These are phyloP conservation scores for Xylariales sp. DNA, from an alignment of 2,329 filamentous ascomycete genomes.

Conservation along the genomic window DNA sequence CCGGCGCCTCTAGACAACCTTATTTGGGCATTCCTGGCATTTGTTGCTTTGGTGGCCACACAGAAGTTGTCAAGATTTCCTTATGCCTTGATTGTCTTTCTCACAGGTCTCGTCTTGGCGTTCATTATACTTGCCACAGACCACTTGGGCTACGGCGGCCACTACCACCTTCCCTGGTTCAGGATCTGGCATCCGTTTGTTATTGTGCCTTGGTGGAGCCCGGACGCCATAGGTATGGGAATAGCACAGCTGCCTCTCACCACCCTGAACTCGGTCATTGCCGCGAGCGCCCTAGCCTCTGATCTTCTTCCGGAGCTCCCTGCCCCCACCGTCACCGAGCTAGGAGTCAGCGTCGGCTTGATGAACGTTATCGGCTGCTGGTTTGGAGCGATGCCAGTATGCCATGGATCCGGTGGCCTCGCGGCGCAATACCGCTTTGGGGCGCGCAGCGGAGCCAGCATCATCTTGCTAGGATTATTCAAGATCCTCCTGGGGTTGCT, in stretches of 20 bases:
- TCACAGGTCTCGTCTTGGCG: slow-evolving; percentile 64
- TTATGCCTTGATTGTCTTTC: slow-evolving; percentile 71
- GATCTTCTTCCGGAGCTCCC: slow-evolving; percentile 70
- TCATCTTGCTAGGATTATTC: slow-evolving; percentile 71
- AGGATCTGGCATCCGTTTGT: slow-evolving; percentile 56
- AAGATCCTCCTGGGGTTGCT: slow-evolving; percentile 75
- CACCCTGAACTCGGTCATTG: slow-evolving; percentile 87
- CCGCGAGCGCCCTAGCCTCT: slow-evolving; percentile 72
- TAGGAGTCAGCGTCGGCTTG: slow-evolving; percentile 74
- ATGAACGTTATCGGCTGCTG: slow-evolving; percentile 87
- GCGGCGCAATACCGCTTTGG: slow-evolving; percentile 91
- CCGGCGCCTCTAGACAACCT: slow-evolving; percentile 72
- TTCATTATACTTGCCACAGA: slow-evolving; percentile 34
- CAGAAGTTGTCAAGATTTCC: slow-evolving; percentile 64
- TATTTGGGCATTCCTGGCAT: slow-evolving; percentile 71
- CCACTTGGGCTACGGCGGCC: slow-evolving; percentile 7
- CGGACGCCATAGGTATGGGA: slow-evolving; percentile 51
- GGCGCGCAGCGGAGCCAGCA: slow-evolving; percentile 78
- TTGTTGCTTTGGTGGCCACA: slow-evolving; percentile 65
- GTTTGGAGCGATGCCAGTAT: slow-evolving; percentile 94
- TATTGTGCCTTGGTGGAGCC: slow-evolving; percentile 39
- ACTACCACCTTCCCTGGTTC: slow-evolving; percentile 42
- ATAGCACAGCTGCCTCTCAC: slow-evolving; percentile 88
- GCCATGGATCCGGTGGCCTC: slow-evolving; percentile 86
- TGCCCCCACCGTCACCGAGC: slow-evolving; percentile 65